Conservation (phyloP, 2,329 filamentous ascomycete genomes). For the Colletotrichum falcatum region DNA sequence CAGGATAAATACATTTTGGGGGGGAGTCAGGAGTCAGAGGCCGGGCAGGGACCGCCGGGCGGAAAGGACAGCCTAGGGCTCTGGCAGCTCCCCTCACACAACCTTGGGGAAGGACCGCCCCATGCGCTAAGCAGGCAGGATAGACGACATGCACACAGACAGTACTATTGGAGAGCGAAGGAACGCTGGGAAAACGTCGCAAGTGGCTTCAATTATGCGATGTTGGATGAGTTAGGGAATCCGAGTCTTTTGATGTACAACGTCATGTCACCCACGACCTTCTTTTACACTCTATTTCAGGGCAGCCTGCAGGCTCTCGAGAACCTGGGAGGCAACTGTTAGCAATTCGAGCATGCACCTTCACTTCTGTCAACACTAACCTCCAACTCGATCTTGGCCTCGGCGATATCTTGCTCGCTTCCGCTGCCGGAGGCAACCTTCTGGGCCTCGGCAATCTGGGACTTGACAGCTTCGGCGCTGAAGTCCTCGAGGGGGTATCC, state of each 20-base stretch:
- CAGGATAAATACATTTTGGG: conserved; percentile 23
- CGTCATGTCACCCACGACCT: conserved; percentile 48
- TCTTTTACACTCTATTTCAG: conserved; percentile 77
- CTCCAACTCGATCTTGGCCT: conserved; percentile 99
- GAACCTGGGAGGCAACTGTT: conserved; percentile 67
- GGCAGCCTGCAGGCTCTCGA: conserved; percentile 84
- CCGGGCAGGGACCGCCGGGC: conserved; percentile 3
- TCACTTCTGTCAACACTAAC: conserved; percentile 61
- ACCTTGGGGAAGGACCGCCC: conserved; percentile 26
- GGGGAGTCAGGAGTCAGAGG: background rate
- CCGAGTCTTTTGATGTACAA: conserved; percentile 56
- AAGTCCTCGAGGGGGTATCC: conserved; percentile 96
- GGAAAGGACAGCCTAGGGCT: background rate
- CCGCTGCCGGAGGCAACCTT: conserved; percentile 92
- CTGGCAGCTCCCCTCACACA: background rate
- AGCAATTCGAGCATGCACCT: conserved; percentile 46
- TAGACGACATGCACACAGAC: conserved; percentile 16
- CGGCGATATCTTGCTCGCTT: conserved; percentile 96
- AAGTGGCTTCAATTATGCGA: conserved; percentile 43
- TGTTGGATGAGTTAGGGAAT: conserved; percentile 43
- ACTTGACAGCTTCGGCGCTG: conserved; percentile 87
- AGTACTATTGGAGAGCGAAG: background rate
- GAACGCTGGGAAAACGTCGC: conserved; percentile 38
- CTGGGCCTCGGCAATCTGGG: conserved; percentile 93
- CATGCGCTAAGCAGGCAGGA: conserved; percentile 17